A percentile compares a stretch with the other conserved stretches of the same genome.
Conservation (phyloP, 768 basidiomycete genomes). For the Dentipellis fragilis region DNA sequence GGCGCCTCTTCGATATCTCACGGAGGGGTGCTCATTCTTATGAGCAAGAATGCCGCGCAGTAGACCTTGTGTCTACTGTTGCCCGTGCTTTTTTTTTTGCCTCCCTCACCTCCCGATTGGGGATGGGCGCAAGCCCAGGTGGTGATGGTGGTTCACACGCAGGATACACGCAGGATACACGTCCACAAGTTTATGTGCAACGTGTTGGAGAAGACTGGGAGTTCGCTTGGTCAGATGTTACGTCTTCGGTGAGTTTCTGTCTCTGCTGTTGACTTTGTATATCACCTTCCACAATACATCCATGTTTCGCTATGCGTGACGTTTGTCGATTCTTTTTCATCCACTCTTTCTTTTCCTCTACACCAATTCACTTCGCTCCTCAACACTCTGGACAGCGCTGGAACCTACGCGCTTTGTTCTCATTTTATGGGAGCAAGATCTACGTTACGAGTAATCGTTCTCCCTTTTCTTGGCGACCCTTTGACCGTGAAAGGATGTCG, state of each 20-base stretch:
- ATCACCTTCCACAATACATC: too few relatives aligned
- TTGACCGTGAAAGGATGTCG: constrained; percentile 6
- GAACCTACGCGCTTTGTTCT: constrained; percentile 69
- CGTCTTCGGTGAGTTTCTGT: background rate
- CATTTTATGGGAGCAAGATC: constrained; percentile 93
- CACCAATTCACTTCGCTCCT: constrained; percentile 46
- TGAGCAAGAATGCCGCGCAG: constrained; percentile 51
- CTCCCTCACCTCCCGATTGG: constrained; percentile 21
- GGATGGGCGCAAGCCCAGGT: constrained; percentile 18
- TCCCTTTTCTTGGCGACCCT: constrained; percentile 20
- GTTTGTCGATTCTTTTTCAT: background rate
- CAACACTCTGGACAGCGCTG: constrained; percentile 93
- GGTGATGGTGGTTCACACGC: constrained; percentile 41
- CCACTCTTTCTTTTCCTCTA: background rate
- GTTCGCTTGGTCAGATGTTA: too few relatives aligned
- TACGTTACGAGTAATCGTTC: constrained; percentile 9
- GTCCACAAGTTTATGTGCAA: constrained; percentile 1
- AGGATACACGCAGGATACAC: constrained; percentile 28
- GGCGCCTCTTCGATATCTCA: constrained; percentile 52
- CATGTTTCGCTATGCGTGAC: too few relatives aligned
- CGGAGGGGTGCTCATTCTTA: constrained; percentile 77
- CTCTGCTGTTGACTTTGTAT: background rate
- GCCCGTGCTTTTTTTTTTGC: constrained; percentile 27
- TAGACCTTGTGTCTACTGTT: constrained; percentile 1
- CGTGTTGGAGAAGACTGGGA: background rate